phyloP scores from a whole-genome alignment of 768 basidiomycete species.

The Termitomyces sp. region DNA sequence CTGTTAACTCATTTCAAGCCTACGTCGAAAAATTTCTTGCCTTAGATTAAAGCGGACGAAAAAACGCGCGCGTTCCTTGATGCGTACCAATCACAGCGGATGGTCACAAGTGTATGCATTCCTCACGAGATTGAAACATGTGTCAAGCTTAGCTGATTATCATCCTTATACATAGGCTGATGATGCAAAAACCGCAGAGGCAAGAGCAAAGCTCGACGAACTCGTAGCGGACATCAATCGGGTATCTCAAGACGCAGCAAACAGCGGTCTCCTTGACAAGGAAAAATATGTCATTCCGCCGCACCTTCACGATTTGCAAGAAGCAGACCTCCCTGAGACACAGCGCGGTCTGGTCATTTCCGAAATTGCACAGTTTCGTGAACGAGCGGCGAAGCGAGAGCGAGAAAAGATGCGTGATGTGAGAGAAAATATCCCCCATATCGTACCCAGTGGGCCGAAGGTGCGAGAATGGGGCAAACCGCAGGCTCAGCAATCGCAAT shows the following conservation, averaged over 20 bases:
- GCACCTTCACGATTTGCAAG: constrained; percentile 95
- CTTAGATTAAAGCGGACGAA: constrained; percentile 94
- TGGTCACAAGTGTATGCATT: constrained; percentile 73
- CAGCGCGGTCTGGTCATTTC: constrained; percentile 90
- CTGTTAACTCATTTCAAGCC: constrained; percentile 41
- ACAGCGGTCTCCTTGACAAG: constrained; percentile 71
- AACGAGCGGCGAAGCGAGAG: constrained; percentile 88
- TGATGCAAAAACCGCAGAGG: constrained; percentile 58
- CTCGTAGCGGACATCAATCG: constrained; percentile 72
- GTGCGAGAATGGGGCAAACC: constrained; percentile 78
- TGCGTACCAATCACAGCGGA: constrained; percentile 76
- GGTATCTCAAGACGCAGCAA: constrained; percentile 70
- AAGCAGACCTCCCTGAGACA: constrained; percentile 95
- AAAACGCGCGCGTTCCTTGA: constrained; percentile 89
- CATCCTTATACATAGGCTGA: constrained; percentile 51
- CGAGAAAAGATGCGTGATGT: constrained; percentile 85
- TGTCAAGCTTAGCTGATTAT: neutral
- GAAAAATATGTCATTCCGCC: constrained; percentile 90
- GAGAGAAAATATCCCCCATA: constrained; percentile 48
- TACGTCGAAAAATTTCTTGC: constrained; percentile 28
- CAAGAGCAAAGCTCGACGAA: constrained; percentile 61
- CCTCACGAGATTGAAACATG: neutral
- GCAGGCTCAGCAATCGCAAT: constrained; percentile 26
- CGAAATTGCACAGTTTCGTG: constrained; percentile 95
- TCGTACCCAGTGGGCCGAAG: constrained; percentile 71